These are phyloP conservation scores for Aphanomyces cochlioides DNA, from an alignment of 352 stramenopile genomes.

Conservation along the genomic window DNA sequence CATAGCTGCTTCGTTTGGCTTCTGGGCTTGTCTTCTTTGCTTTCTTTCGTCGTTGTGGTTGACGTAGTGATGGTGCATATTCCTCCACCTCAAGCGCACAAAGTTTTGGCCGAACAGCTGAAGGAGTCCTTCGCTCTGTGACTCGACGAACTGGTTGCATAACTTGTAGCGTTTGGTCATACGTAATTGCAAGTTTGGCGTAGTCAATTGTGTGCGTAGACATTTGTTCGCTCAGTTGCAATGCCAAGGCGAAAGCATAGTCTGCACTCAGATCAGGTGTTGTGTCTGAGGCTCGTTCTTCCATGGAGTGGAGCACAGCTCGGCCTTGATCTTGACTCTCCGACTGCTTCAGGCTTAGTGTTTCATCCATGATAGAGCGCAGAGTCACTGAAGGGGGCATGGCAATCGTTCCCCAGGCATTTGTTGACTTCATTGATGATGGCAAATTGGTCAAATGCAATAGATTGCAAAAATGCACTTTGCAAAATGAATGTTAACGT, in stretches of 20 bases:
- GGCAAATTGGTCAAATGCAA: too few relatives aligned
- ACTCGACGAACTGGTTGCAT: too few relatives aligned
- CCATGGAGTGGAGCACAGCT: too few relatives aligned
- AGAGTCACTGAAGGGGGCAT: not conserved
- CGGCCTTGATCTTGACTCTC: not conserved
- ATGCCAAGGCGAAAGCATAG: conserved; percentile 20
- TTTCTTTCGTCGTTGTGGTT: not conserved
- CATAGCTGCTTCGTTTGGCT: not conserved
- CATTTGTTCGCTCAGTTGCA: conserved; percentile 23
- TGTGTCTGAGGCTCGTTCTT: too few relatives aligned
- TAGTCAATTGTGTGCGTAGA: conserved; percentile 22
- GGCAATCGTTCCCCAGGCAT: conserved; percentile 1
- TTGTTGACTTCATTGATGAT: too few relatives aligned
- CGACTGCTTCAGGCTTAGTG: not conserved
- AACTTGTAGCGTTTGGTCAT: too few relatives aligned
- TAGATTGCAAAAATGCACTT: too few relatives aligned
- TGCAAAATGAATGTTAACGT: too few relatives aligned
- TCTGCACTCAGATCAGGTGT: conserved; percentile 3
- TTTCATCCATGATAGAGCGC: conserved; percentile 9
- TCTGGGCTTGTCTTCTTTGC: not conserved
- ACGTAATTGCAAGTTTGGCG: not conserved
- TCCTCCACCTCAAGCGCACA: not conserved
- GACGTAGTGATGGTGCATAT: not conserved
- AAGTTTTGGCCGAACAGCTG: too few relatives aligned
- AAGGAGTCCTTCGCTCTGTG: too few relatives aligned